Base-by-base conservation (phyloP, 2,329 filamentous ascomycete genomes). In the Hyphodiscus sp. region DNA sequence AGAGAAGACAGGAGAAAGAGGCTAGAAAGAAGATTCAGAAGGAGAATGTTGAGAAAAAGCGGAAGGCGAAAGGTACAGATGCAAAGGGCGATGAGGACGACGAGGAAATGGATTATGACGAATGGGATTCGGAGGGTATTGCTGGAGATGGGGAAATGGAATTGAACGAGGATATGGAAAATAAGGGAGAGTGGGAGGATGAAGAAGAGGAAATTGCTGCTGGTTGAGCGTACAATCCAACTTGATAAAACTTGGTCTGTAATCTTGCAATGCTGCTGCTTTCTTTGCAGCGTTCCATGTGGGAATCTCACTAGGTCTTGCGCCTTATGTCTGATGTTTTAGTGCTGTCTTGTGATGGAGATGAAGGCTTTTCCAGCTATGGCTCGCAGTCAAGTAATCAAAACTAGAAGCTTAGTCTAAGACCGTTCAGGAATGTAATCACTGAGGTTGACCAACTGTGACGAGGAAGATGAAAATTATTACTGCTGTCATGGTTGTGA, bases 41-140 rank as follows among this genome's bases (percentile, higher is more conserved):
- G 69, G 91, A 88, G 61, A 97, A 97, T 63, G 82, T 99, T 1
- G 91, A 95, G 72, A 86, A 79, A 72, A 97, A 96, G 75, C 82
- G 79, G 70, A 82, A 85, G 66, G 78, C 56, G 67, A 76, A 73
- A 41, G 72, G 70, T 2, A 70, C 70, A 7, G 70, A 65, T n/a
- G 73, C 74, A 15, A 74, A 73, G 43, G 72, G 71, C 23, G 75
- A 78, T 45, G 76, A 77, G 41, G 77, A 76, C 42, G 71, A 72
- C 13, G 74, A 74, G 50, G 74, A 74, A 44, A 74, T 73, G 55
- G 73, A 74, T 59, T 71, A 75, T 38, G 74, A 72, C 47, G 72
- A 71, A 45, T 70, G 67, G 67, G 67, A 70, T 50, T 65, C 60
- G 49, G 68, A 70, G 49, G 68, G 64, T 15, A 45, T 68, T 10